phyloP scores from a whole-genome alignment of 148 eudicot genomes.

The Rhododendron ovatum region DNA sequence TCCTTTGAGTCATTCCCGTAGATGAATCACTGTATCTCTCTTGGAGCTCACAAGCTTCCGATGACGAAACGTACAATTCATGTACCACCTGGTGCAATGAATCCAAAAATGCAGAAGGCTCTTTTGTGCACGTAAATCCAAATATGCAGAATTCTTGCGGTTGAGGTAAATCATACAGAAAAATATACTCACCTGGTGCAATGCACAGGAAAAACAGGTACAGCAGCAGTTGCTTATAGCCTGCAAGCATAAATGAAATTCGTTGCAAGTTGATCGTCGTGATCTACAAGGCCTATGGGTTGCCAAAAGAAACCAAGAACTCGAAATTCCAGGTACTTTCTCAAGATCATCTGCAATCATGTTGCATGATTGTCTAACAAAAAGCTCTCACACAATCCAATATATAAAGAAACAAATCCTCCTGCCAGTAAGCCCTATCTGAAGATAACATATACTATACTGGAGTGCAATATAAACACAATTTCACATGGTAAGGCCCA shows the following conservation, averaged over 20 bases:
- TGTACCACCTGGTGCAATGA: neutral
- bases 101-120: neutral
- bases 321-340: neutral
- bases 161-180: neutral
- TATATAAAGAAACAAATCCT: neutral
- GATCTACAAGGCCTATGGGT: neutral
- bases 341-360: neutral
- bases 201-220: neutral
- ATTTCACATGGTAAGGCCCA: neutral
- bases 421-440: neutral
- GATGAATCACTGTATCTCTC: neutral
- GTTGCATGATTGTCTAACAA: neutral
- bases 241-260: neutral
- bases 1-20: neutral
- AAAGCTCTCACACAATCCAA: neutral
- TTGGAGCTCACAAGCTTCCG: neutral
- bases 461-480: neutral
- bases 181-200: neutral
- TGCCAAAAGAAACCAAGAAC: neutral
- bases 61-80: neutral
- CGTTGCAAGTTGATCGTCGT: neutral
- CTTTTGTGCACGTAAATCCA: neutral
- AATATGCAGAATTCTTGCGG: neutral
- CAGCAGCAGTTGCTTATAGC: neutral
- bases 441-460: neutral